phyloP scores from a whole-genome alignment of 202 grass and related monocot genomes.

The Miscanthus sacchariflorus region DNA sequence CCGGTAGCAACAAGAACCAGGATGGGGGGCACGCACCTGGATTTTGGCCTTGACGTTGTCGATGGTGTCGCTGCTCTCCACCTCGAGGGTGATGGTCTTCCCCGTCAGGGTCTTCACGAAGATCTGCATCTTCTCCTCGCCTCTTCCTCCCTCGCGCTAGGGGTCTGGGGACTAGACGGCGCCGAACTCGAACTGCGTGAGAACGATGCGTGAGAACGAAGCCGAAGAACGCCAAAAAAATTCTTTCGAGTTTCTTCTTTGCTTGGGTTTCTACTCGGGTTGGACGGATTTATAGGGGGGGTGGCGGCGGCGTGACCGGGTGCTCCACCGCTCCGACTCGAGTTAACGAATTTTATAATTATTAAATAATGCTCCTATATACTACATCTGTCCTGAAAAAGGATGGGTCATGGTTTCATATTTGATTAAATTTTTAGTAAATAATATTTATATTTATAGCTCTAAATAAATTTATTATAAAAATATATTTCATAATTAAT shows the following conservation, averaged over 20 bases:
- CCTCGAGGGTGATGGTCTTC: conserved; percentile 91
- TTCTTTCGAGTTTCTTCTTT: neutral
- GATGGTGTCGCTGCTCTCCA: conserved; percentile 93
- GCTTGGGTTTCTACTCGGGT: neutral
- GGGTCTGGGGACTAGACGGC: neutral
- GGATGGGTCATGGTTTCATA: too few species aligned
- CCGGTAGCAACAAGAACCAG: neutral
- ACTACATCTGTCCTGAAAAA: too few species aligned
- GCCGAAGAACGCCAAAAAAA: neutral
- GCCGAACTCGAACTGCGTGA: conserved; percentile 38
- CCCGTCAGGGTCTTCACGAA: conserved; percentile 93
- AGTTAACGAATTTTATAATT: too few species aligned
- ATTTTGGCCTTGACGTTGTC: conserved; percentile 92
- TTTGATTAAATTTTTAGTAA: too few species aligned
- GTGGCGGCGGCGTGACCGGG: neutral
- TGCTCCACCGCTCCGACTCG: neutral
- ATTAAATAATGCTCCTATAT: too few species aligned
- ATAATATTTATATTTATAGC: too few species aligned
- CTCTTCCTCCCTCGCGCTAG: neutral
- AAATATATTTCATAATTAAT: too few species aligned
- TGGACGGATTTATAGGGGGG: conserved; percentile 37
- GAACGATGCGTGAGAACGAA: conserved; percentile 49
- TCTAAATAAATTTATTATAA: too few species aligned
- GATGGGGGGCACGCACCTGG: conserved; percentile 46
- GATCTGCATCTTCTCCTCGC: conserved; percentile 81